Percentiles rank a stretch among this genome's conserved stretches.
phyloP scores from a whole-genome alignment of 2,329 filamentous ascomycete species.

The Aspergillus caelatus region DNA sequence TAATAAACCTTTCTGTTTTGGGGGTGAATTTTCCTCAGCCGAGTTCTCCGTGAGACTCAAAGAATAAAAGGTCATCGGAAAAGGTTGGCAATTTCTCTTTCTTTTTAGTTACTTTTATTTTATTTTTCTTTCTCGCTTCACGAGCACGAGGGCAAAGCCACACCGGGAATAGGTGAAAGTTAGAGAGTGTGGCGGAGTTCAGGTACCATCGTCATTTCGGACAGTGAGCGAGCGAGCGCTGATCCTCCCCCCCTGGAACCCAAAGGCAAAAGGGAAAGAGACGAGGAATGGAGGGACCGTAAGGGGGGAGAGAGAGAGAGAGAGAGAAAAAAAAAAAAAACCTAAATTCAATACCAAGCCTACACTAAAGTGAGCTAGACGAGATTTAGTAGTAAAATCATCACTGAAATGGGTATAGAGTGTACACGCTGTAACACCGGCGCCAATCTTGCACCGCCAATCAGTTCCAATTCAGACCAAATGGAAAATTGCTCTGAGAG shows the following conservation, averaged over 20 bases:
- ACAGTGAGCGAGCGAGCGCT: background rate
- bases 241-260: background rate
- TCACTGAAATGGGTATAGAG: background rate
- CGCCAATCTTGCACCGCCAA: background rate
- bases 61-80: background rate
- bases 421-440: slow-evolving; percentile 9
- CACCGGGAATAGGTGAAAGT: background rate
- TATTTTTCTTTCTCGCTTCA: background rate
- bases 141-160: background rate
- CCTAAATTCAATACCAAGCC: slow-evolving; percentile 5
- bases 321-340: background rate
- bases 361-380: background rate
- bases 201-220: background rate
- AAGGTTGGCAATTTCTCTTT: background rate
- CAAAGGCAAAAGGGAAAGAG: too few species aligned
- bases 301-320: background rate
- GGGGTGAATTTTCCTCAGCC: background rate
- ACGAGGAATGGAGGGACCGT: background rate
- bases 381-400: background rate
- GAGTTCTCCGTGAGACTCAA: background rate
- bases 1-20: background rate
- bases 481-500: background rate
- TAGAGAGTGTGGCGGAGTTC: background rate
- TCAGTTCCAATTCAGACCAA: background rate
- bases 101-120: background rate